Base-by-base conservation (phyloP, 2,329 filamentous ascomycete species). In the Ambrosiella cleistominuta region DNA sequence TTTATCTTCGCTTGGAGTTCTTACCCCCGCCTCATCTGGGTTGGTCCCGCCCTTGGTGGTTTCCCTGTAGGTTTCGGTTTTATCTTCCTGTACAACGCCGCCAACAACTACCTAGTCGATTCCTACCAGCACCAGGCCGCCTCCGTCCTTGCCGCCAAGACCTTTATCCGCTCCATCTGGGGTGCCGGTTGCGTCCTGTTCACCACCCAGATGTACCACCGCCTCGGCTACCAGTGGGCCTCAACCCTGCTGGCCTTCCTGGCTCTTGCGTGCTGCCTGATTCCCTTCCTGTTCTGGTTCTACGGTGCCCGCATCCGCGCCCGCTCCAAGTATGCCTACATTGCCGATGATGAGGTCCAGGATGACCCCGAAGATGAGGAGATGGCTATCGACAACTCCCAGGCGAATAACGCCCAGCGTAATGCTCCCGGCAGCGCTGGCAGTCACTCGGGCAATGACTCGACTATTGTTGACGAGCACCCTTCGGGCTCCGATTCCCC, bases 281-380 rank as follows among this genome's bases (percentile, higher is more conserved):
- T 94, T 63, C 88, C 88, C 0, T 95, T 83, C 67, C 68, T 87
- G 35, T 95, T 95, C 70, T 95, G 85, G 74, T 80, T 74, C 65
- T 88, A 80, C 64, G 88, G 88, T 2, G 86, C 81, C 13, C 68
- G 68, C 4, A 94, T 95, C 63, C 75, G 88, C 4, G 73, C 72
- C 58, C 73, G 75, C 60, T 86, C 82, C 65, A 84, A 80, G 68
- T 94, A 81, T 66, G 88, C 88, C 0, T 94, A 87, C 62, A 71
- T 69, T n/a, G 77, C 76, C 1, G 78, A 79, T 3, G 77, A 81
- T 55, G 72, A 73, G 44, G 54, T 58, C 7, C 45, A 52, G 15
- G 40, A 47, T 19, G 35, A 19, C n/a, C 13, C 13, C 27, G 51
- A 60, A 38, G 57, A 60, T 40, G 58, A 62, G 53, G 50, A 57